Conservation (phyloP, 192 early-diverging fungal genomes). For the Mortierella claussenii region DNA sequence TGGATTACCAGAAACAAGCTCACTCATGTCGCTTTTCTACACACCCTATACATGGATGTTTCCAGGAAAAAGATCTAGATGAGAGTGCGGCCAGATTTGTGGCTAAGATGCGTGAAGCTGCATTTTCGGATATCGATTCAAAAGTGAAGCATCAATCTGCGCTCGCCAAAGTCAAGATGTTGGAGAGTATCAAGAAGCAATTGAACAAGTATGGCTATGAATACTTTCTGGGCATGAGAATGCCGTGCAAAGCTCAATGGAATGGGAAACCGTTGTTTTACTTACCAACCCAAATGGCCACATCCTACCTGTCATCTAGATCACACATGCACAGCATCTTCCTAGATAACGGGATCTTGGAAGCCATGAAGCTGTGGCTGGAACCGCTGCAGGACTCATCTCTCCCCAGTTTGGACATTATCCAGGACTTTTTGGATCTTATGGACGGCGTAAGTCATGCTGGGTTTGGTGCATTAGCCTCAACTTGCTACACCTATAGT, state of each 20-base stretch:
- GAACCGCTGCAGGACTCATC: conserved; percentile 91
- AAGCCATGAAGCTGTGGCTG: conserved; percentile 87
- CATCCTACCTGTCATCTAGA: conserved; percentile 27
- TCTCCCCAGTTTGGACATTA: conserved; percentile 90
- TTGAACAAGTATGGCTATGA: conserved; percentile 62
- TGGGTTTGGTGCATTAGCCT: no score
- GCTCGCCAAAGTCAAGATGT: conserved; percentile 74
- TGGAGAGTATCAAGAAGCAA: conserved; percentile 63
- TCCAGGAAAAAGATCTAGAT: conserved; percentile 41
- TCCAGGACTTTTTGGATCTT: conserved; percentile 78
- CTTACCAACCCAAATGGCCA: no score
- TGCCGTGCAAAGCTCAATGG: no score
- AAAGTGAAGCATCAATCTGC: conserved; percentile 71
- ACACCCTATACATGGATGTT: no score
- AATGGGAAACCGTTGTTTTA: no score
- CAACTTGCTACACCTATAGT: no score
- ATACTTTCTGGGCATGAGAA: no score
- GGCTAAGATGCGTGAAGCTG: conserved; percentile 61
- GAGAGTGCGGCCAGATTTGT: conserved; percentile 36
- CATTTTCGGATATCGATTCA: conserved; percentile 68
- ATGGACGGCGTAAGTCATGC: conserved; percentile 67
- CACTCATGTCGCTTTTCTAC: no score
- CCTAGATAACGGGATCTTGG: conserved; percentile 87
- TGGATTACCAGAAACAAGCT: no score
- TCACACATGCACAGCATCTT: conserved; percentile 75